Percentiles rank a stretch among this genome's conserved stretches.
Conservation (phyloP, 2,329 filamentous ascomycete genomes). For the Conoideocrella luteorostrata region DNA sequence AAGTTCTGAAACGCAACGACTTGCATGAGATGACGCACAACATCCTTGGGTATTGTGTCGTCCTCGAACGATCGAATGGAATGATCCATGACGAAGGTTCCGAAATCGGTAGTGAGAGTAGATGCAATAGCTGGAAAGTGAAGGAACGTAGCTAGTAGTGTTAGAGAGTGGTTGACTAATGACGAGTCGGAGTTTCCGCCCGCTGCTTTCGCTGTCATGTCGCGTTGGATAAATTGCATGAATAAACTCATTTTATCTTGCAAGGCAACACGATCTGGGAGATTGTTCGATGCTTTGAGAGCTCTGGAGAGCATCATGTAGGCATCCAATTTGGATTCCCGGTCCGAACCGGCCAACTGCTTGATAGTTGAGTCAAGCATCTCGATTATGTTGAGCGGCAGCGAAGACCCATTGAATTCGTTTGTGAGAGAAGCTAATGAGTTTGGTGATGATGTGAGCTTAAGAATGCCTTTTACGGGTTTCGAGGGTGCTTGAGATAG, state of each 20-base stretch:
- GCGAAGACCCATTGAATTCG: conserved; percentile 33
- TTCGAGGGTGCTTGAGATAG: conserved; percentile 33
- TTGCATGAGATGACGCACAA: conserved; percentile 73
- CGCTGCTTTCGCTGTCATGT: conserved; percentile 58
- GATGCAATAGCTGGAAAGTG: conserved; percentile 65
- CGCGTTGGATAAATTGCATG: conserved; percentile 76
- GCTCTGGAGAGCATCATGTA: conserved; percentile 74
- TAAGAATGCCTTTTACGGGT: conserved; percentile 68
- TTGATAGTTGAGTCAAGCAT: conserved; percentile 83
- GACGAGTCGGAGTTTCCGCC: conserved; percentile 56
- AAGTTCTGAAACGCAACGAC: conserved; percentile 78
- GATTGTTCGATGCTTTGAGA: conserved; percentile 73
- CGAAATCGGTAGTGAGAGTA: conserved; percentile 71
- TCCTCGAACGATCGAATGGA: conserved; percentile 70
- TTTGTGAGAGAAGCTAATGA: conserved; percentile 35
- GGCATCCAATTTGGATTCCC: conserved; percentile 71
- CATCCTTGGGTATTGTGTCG: conserved; percentile 61
- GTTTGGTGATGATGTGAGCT: conserved; percentile 51
- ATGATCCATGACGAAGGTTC: conserved; percentile 72
- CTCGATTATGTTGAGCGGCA: conserved; percentile 54
- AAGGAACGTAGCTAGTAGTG: conserved; percentile 69
- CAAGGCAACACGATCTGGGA: conserved; percentile 68
- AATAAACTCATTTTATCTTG: conserved; percentile 71
- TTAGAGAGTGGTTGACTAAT: conserved; percentile 70
- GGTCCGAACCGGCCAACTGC: conserved; percentile 69